Evolutionary conservation across 192 early-diverging fungal genomes (phyloP).

Genomic region (Gamsiella multidivaricata): DNA sequence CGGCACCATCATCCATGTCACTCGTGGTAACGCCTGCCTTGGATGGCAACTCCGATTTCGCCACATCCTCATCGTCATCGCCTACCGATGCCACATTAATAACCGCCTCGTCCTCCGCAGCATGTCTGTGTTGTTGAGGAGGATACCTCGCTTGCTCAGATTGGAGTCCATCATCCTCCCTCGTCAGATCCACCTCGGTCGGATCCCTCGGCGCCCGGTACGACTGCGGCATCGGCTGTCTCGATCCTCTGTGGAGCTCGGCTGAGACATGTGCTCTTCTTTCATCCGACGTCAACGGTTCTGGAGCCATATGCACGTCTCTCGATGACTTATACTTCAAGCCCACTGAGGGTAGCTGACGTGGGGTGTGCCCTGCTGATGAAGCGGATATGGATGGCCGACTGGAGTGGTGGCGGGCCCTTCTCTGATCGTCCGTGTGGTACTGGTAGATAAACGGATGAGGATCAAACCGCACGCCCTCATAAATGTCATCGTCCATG

Average conservation of each 20-base stretch:
- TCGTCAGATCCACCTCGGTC: slow-evolving; percentile 1
- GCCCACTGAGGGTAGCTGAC: neutral
- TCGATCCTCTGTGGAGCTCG: neutral
- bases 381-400: neutral
- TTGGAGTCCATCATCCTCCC: neutral
- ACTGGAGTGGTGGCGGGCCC: slow-evolving; percentile 2
- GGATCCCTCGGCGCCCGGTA: neutral
- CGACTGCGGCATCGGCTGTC: neutral
- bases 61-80: neutral
- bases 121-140: neutral
- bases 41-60: too few relatives aligned
- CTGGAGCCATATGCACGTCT: neutral
- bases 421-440: neutral
- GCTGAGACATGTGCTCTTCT: neutral
- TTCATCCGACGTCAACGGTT: too few relatives aligned
- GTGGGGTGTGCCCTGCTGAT: neutral
- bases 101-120: neutral
- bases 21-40: too few relatives aligned
- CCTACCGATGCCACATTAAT: slow-evolving; percentile 4
- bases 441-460: neutral
- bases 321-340: neutral
- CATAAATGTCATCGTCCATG: slow-evolving; percentile 31
- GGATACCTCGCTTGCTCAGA: neutral
- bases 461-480: slow-evolving; percentile 25
- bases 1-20: too few relatives aligned